phyloP scores from a whole-genome alignment of 192 early-diverging fungal genomes.

The Backusella westeae region DNA sequence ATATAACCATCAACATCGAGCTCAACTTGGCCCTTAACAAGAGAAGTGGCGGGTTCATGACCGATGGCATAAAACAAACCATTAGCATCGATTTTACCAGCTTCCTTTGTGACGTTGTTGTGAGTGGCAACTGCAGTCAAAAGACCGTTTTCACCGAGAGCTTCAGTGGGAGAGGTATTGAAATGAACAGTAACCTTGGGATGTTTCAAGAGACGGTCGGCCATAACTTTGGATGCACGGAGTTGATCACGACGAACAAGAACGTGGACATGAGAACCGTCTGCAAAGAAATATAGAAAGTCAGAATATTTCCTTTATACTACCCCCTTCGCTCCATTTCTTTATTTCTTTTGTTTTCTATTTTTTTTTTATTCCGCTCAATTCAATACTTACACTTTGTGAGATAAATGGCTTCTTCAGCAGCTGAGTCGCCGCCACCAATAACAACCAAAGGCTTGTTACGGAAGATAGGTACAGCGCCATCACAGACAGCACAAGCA shows the following conservation, averaged over 20 bases:
- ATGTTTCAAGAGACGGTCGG: conserved; percentile 76
- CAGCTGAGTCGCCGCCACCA: conserved; percentile 95
- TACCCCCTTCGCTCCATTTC: background rate
- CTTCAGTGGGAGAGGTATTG: conserved; percentile 83
- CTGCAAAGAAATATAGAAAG: conserved; percentile 19
- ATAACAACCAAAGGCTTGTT: conserved; percentile 94
- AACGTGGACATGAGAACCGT: conserved; percentile 89
- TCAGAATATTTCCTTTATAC: background rate
- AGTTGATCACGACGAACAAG: conserved; percentile 93
- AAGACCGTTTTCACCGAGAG: conserved; percentile 83
- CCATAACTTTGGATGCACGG: conserved; percentile 98
- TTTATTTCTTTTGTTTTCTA: background rate
- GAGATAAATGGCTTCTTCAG: conserved; percentile 95
- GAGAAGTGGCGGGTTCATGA: conserved; percentile 83
- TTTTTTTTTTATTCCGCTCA: background rate
- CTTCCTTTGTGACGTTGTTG: conserved; percentile 75
- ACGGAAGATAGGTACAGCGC: conserved; percentile 95
- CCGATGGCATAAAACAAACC: conserved; percentile 99
- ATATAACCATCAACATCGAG: conserved; percentile 92
- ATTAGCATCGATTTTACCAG: conserved; percentile 67
- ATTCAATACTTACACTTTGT: conserved; percentile 71
- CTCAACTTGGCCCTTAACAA: conserved; percentile 74
- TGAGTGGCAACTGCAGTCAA: conserved; percentile 71
- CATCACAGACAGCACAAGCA: conserved; percentile 99
- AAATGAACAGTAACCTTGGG: conserved; percentile 93